phyloP scores from a whole-genome alignment of 805 yeast species.

The Myxozyma melibiosi region DNA sequence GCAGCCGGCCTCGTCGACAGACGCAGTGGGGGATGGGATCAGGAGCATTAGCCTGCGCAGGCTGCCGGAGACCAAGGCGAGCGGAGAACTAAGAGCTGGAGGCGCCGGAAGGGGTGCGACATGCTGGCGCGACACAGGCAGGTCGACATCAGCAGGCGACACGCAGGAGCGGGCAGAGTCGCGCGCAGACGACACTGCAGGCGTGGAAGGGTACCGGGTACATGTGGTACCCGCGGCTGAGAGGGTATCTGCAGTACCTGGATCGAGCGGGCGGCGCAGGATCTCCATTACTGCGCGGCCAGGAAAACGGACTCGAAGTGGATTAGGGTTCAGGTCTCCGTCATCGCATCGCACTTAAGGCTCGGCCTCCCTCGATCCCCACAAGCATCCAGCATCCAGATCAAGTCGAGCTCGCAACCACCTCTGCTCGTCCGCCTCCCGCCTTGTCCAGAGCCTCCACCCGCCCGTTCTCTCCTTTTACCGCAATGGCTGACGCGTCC shows the following conservation, averaged over 20 bases:
- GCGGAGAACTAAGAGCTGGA: no score
- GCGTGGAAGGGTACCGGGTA: not conserved
- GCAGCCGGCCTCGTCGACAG: no score
- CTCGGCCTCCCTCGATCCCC: not conserved
- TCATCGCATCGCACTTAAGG: not conserved
- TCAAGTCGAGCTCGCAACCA: no score
- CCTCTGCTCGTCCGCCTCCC: no score
- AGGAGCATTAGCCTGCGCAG: no score
- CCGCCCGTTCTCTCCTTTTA: not conserved
- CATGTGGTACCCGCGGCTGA: not conserved
- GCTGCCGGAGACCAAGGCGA: no score
- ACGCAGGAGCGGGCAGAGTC: no score
- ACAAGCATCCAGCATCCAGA: not conserved
- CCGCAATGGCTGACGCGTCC: not conserved
- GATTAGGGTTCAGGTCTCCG: no score
- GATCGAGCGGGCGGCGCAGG: not conserved
- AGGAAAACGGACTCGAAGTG: not conserved
- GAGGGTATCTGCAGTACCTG: not conserved
- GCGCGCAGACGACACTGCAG: not conserved
- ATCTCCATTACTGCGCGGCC: conserved; percentile 1
- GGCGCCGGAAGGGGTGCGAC: no score
- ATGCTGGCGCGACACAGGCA: no score
- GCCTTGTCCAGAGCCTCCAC: not conserved
- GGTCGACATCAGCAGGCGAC: not conserved
- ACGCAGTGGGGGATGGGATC: no score